Base-by-base conservation (phyloP, 2,329 filamentous ascomycete species). In the Metarhizium robertsii region DNA sequence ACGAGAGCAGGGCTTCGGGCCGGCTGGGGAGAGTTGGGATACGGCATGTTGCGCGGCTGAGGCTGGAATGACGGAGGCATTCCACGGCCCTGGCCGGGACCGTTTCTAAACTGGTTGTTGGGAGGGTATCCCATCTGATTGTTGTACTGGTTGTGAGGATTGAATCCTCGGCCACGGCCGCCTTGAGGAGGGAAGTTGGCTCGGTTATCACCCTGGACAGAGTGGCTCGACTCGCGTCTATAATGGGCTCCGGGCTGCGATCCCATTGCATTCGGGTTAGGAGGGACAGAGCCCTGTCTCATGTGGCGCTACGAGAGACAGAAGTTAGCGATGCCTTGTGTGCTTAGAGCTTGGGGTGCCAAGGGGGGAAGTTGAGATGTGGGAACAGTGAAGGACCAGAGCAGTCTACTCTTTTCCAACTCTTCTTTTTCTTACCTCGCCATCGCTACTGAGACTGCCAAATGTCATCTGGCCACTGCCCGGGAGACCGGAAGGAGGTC, bases 211-310 rank as follows among this genome's bases (percentile, higher is more conserved):
- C 69, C 65, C 58, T 92, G 88, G 60, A 84, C 80, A 25, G 90
- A 95, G 66, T 94, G 90, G 42, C 87, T 87, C 34, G 92, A 96
- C 69, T 92, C 88, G 63, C 90, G 87, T 65, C 92, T 87, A 64
- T 90, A 81, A 72, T 97, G 92, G 61, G 75, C 67, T 48, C 80
- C 82, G n/a, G 83, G 79, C 65, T 87, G 87, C 54, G 82, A 74
- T 58, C 79, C 80, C 63, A 84, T 76, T 58, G 79, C 77, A 60
- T 80, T 77, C 58, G 80, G 79, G 61, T 81, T 80, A 62, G 85
- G 81, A 58, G 83, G 79, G 62, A 83, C 76, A 50, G 83, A 83
- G 59, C 79, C 75, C 54, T 86, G 82, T 75, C 86, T 83, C 73
- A 87, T 81, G 73, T 90, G 84, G 67, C 82, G 82, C 82, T 86